phyloP scores from a whole-genome alignment of 768 basidiomycete genomes.

The Pulveroboletus sp. region DNA sequence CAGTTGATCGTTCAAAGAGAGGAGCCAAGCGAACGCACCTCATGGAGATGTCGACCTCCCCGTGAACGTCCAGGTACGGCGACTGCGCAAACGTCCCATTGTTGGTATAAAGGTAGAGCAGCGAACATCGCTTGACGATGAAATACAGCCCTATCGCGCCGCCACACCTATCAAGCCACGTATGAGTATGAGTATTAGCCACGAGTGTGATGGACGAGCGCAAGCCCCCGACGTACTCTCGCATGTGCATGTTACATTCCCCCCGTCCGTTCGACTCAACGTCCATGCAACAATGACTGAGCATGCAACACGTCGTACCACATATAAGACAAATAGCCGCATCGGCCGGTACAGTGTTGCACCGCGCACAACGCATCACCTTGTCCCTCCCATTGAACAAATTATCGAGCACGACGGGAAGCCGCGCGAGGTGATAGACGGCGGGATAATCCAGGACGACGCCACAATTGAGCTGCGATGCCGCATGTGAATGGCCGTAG shows the following conservation, averaged over 20 bases:
- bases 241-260: slow-evolving; percentile 93
- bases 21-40: slow-evolving; percentile 45
- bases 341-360: slow-evolving; percentile 73
- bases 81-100: slow-evolving; percentile 86
- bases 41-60: slow-evolving; percentile 90
- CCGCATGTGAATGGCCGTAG: slow-evolving; percentile 76
- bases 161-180: slow-evolving; percentile 59
- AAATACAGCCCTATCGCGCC: slow-evolving; percentile 88
- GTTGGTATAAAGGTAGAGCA: slow-evolving; percentile 82
- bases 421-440: slow-evolving; percentile 74
- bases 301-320: slow-evolving; percentile 81
- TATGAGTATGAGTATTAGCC: no score
- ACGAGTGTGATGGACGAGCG: background rate
- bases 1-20: background rate
- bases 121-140: slow-evolving; percentile 85
- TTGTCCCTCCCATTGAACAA: slow-evolving; percentile 74
- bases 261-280: slow-evolving; percentile 53
- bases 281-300: slow-evolving; percentile 88
- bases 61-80: slow-evolving; percentile 91
- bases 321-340: slow-evolving; percentile 92
- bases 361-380: slow-evolving; percentile 67
- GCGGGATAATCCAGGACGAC: slow-evolving; percentile 78
- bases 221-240: slow-evolving; percentile 62
- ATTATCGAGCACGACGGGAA: slow-evolving; percentile 80
- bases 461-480: slow-evolving; percentile 74